Evolutionary conservation across 768 basidiomycete genomes (phyloP).

Genomic region (Termitomyces sp.): DNA sequence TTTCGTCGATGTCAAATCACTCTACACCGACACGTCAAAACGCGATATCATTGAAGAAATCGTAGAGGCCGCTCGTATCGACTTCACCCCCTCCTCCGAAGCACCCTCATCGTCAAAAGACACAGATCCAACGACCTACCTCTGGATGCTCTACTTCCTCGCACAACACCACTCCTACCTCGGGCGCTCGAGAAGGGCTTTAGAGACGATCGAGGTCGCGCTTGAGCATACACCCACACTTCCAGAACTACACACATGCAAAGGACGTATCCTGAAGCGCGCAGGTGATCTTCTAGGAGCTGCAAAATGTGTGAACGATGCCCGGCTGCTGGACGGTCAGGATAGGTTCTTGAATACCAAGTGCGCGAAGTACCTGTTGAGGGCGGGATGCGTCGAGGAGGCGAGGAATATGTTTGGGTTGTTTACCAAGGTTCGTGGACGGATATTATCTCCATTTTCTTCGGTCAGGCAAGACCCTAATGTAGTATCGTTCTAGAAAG

Average conservation of each 20-base stretch:
- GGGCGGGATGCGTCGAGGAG: constrained; percentile 75
- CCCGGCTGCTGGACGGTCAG: constrained; percentile 83
- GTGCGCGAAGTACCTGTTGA: constrained; percentile 81
- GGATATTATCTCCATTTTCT: neutral
- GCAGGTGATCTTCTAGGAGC: constrained; percentile 77
- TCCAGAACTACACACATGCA: constrained; percentile 81
- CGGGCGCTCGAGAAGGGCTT: constrained; percentile 41
- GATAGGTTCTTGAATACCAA: constrained; percentile 96
- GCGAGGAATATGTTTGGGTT: constrained; percentile 71
- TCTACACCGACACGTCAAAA: constrained; percentile 67
- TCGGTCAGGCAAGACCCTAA: neutral
- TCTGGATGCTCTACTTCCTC: constrained; percentile 96
- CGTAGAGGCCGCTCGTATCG: constrained; percentile 41
- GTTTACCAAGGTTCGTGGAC: constrained; percentile 77
- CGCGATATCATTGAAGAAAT: constrained; percentile 63
- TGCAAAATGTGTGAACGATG: constrained; percentile 71
- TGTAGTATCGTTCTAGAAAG: constrained; percentile 55
- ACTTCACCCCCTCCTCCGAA: constrained; percentile 21
- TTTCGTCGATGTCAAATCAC: constrained; percentile 85
- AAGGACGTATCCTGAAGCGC: constrained; percentile 81
- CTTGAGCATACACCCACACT: constrained; percentile 87
- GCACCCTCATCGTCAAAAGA: constrained; percentile 15
- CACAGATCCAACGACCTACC: constrained; percentile 71
- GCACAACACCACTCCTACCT: constrained; percentile 82
- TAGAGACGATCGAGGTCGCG: constrained; percentile 60